Conservation (phyloP, 257 asterid genomes). For the Gardenia jasminoides region DNA sequence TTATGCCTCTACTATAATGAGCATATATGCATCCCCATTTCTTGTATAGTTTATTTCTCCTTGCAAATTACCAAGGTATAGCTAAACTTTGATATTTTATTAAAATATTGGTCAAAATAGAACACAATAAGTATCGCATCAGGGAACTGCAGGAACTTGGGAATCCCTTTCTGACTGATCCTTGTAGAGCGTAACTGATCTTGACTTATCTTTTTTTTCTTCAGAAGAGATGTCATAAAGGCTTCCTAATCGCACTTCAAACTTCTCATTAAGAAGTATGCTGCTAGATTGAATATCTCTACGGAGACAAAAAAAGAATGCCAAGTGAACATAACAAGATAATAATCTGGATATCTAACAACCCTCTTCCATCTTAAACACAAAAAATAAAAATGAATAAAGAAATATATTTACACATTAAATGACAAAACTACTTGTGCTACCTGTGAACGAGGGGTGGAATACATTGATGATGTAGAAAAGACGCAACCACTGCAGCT, state of each 20-base stretch:
- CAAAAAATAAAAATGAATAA: neutral
- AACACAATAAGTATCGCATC: too few relatives aligned
- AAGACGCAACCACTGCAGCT: neutral
- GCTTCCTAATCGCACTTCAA: conserved; percentile 6
- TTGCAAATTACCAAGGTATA: neutral
- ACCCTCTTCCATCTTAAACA: neutral
- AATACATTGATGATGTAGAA: conserved; percentile 5
- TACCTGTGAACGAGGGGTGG: conserved; percentile 21
- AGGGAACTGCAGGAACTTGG: neutral
- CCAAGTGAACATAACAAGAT: neutral
- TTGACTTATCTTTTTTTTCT: neutral
- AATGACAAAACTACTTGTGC: neutral
- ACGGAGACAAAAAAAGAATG: neutral
- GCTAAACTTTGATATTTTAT: neutral
- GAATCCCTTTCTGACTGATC: too few relatives aligned
- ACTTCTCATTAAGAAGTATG: neutral
- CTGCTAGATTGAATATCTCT: conserved; percentile 8
- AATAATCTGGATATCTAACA: neutral
- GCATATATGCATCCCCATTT: neutral
- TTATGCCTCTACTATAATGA: too few relatives aligned
- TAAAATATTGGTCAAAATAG: too few relatives aligned
- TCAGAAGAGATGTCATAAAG: neutral
- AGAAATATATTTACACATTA: too few relatives aligned
- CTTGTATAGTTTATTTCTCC: neutral
- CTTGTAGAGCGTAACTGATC: too few relatives aligned